These are phyloP conservation scores for Thraustochytrium striatum DNA, from an alignment of 352 stramenopile species.

Conservation along the genomic window DNA sequence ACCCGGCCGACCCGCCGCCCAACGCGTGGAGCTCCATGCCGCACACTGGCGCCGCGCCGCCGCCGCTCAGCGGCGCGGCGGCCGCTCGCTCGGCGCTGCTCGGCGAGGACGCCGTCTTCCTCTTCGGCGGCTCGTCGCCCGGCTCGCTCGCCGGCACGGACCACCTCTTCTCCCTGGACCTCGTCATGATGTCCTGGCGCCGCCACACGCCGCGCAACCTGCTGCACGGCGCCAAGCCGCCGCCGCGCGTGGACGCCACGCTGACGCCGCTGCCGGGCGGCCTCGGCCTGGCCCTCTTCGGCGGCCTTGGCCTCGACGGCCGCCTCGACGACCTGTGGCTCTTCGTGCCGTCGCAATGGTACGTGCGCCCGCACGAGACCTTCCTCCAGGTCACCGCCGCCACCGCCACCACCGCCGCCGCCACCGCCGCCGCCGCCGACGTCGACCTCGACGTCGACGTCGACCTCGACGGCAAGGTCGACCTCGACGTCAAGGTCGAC, in stretches of 20 bases:
- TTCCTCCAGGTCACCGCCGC: too few species aligned
- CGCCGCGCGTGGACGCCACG: not conserved
- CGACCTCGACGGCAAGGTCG: too few species aligned
- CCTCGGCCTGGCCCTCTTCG: not conserved
- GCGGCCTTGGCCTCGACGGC: too few species aligned
- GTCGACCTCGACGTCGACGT: too few species aligned
- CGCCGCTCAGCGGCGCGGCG: not conserved
- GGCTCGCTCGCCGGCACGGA: not conserved
- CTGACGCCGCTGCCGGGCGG: not conserved
- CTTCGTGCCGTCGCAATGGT: too few species aligned
- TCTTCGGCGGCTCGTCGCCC: not conserved
- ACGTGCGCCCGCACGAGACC: too few species aligned
- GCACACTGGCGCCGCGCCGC: not conserved
- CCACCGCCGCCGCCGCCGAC: too few species aligned
- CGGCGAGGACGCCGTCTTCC: not conserved
- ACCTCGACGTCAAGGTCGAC: too few species aligned
- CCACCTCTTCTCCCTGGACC: not conserved
- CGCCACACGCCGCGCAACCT: not conserved
- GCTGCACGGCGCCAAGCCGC: not conserved
- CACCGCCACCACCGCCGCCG: too few species aligned
- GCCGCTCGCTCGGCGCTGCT: not conserved
- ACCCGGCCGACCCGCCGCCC: not conserved
- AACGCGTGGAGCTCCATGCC: not conserved
- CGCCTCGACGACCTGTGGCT: too few species aligned
- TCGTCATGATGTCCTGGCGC: not conserved